These are phyloP conservation scores for Microbotryum saponariae DNA, from an alignment of 1,284 basidiomycete species.

Conservation along the genomic window DNA sequence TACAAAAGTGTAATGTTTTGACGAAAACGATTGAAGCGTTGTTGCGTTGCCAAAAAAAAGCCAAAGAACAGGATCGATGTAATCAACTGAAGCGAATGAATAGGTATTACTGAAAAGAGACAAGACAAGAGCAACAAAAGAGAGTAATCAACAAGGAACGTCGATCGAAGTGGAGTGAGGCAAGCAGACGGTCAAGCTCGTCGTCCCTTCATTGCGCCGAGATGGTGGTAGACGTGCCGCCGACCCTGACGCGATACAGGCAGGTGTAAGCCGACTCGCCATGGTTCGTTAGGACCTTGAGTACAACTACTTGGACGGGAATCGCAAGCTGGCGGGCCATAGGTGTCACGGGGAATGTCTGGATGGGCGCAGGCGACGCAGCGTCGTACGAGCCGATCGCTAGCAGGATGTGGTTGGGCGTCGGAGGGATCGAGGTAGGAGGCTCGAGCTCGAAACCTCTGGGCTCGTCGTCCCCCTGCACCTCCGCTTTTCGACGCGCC, in stretches of 20 bases:
- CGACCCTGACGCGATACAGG: constrained; percentile 71
- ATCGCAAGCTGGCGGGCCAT: constrained; percentile 61
- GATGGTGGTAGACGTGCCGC: constrained; percentile 11
- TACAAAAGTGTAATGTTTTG: no score
- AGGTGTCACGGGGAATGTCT: constrained; percentile 71
- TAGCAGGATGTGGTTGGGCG: constrained; percentile 60
- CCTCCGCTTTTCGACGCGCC: constrained; percentile 11
- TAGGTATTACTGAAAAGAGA: no score
- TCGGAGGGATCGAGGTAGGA: constrained; percentile 48
- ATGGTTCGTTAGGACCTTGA: constrained; percentile 77
- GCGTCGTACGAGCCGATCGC: constrained; percentile 75
- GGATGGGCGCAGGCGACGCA: constrained; percentile 58
- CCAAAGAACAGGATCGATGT: no score
- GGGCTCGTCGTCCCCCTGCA: constrained; percentile 34
- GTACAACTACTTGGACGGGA: constrained; percentile 70
- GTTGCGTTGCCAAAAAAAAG: no score
- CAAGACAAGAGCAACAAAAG: no score
- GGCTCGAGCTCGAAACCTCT: constrained; percentile 39
- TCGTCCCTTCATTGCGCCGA: neutral
- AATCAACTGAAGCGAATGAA: no score
- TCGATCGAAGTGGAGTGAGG: no score
- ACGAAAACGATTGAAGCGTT: no score
- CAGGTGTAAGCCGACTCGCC: constrained; percentile 77
- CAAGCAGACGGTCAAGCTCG: no score
- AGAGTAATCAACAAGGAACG: no score